Evolutionary conservation across 192 early-diverging fungal genomes (phyloP).

Genomic region (Entomortierella parvispora): DNA sequence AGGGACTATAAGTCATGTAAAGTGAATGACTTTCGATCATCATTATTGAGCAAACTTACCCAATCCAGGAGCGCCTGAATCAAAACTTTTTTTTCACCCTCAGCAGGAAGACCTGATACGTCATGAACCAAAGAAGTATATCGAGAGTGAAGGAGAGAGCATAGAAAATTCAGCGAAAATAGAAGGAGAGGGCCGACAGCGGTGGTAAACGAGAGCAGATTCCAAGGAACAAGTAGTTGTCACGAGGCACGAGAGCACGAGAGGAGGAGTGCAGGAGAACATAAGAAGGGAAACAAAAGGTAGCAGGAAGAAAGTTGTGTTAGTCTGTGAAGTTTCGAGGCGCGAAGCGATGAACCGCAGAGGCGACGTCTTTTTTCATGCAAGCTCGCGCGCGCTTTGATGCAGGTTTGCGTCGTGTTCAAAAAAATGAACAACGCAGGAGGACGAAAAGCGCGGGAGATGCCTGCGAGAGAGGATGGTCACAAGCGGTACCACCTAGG

Average conservation of each 20-base stretch:
- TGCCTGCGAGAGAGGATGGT: no score
- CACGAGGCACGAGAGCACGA: no score
- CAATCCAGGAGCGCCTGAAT: slow-evolving; percentile 73
- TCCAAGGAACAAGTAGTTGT: no score
- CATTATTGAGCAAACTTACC: slow-evolving; percentile 52
- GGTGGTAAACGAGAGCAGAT: no score
- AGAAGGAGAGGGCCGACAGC: no score
- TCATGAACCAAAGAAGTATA: background rate
- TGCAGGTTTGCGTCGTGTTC: no score
- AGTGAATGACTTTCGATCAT: background rate
- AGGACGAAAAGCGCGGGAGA: no score
- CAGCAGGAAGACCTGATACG: slow-evolving; percentile 64
- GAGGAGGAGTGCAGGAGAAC: background rate
- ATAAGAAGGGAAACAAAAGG: background rate
- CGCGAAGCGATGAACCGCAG: no score
- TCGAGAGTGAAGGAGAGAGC: background rate
- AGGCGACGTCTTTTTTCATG: no score
- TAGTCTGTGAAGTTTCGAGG: no score
- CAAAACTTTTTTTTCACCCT: slow-evolving; percentile 70
- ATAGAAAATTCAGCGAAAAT: background rate
- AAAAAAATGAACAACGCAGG: background rate
- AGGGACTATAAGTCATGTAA: background rate
- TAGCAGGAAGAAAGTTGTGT: background rate
- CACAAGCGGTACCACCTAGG: no score
- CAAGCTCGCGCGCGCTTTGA: no score